A percentile compares a stretch with the other conserved stretches of the same genome.
Conservation (phyloP, 2,329 filamentous ascomycete genomes). For the Penicillium sp. region DNA sequence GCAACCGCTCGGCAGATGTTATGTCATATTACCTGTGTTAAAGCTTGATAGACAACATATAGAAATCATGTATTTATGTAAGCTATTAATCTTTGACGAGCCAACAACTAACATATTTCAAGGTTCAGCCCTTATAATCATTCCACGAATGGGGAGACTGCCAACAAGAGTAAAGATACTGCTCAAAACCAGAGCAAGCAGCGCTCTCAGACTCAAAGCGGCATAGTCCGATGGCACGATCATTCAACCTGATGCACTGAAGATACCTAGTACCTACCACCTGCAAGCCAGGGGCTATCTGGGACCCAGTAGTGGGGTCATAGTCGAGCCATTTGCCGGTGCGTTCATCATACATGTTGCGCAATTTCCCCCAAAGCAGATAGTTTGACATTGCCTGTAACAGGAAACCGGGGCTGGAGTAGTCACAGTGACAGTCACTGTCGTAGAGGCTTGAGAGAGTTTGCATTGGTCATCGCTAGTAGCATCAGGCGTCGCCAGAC, state of each 20-base stretch:
- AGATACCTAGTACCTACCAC: background rate
- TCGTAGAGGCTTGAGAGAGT: background rate
- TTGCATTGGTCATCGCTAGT: conserved; percentile 13
- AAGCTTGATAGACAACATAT: too few species aligned
- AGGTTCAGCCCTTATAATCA: too few species aligned
- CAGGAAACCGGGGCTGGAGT: background rate
- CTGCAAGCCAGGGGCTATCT: background rate
- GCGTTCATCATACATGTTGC: background rate
- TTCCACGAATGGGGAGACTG: too few species aligned
- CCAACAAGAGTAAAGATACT: too few species aligned
- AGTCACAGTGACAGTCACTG: background rate
- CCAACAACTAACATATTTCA: too few species aligned
- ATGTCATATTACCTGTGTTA: too few species aligned
- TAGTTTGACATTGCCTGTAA: background rate
- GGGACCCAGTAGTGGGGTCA: background rate
- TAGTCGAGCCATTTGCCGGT: background rate
- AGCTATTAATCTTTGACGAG: too few species aligned
- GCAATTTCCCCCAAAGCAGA: background rate
- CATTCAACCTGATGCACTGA: background rate
- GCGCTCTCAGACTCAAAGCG: too few species aligned
- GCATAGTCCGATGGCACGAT: too few species aligned
- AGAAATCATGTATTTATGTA: too few species aligned
- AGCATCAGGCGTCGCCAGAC: conserved; percentile 2
- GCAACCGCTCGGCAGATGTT: too few species aligned
- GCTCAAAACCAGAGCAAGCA: too few species aligned